Evolutionary conservation across 495 filamentous ascomycete species (phyloP).

Genomic region (Pseudevernia furfuracea): DNA sequence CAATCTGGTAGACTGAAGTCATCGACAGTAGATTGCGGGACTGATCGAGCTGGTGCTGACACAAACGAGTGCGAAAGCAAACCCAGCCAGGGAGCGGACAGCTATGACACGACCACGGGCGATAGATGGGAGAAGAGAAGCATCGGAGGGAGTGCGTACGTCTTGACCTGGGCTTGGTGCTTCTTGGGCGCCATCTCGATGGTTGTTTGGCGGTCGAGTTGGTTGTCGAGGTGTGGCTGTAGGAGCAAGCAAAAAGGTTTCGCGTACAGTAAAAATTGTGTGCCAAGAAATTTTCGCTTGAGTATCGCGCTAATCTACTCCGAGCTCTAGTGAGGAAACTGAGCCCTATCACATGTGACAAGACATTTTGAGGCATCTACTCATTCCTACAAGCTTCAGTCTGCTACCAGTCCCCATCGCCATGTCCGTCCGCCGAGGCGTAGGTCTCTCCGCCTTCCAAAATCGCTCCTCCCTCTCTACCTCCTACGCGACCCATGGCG

Average conservation of each 20-base stretch:
- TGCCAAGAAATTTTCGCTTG: slow-evolving; percentile 12
- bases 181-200: slow-evolving; percentile 45
- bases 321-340: background rate
- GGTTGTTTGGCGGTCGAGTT: slow-evolving; percentile 23
- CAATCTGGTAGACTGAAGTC: slow-evolving; percentile 22
- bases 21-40: slow-evolving; percentile 51
- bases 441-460: slow-evolving; percentile 87
- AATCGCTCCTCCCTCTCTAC: slow-evolving; percentile 70
- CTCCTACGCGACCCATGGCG: slow-evolving; percentile 83
- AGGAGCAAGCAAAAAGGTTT: background rate
- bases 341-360: slow-evolving; percentile 1
- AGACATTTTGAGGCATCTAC: background rate
- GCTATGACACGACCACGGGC: slow-evolving; percentile 17
- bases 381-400: background rate
- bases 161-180: slow-evolving; percentile 24
- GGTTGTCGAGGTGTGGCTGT: slow-evolving; percentile 13
- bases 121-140: background rate
- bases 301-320: slow-evolving; percentile 3
- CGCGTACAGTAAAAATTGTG: slow-evolving; percentile 3
- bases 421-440: slow-evolving; percentile 54
- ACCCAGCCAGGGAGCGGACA: slow-evolving; percentile 17
- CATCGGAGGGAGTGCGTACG: slow-evolving; percentile 21
- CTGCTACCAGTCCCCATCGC: background rate
- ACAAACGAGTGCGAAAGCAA: background rate
- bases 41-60: slow-evolving; percentile 67